Conservation (phyloP, 257 asterid genomes). For the Ophiorrhiza pumila region DNA sequence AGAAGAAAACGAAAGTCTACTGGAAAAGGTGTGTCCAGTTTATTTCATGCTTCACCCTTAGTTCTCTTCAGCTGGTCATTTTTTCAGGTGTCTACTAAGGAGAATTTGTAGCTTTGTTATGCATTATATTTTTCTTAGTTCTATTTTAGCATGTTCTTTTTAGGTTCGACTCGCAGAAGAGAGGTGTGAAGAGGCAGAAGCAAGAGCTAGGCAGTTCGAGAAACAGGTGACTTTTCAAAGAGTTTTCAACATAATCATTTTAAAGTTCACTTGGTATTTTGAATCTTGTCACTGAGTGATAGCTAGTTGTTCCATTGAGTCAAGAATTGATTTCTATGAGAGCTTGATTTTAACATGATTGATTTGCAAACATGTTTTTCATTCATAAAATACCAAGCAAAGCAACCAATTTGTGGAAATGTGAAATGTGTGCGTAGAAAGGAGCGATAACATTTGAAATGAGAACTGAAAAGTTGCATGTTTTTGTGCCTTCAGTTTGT, state of each 20-base stretch:
- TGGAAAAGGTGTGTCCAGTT: conserved; percentile 65
- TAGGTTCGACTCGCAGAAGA: conserved; percentile 93
- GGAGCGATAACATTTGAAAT: not conserved
- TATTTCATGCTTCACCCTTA: conserved; percentile 16
- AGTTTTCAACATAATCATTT: not conserved
- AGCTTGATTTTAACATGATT: not conserved
- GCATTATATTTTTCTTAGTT: not conserved
- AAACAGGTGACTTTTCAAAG: conserved; percentile 55
- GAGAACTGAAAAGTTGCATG: not conserved
- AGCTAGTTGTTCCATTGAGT: not conserved
- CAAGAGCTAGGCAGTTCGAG: conserved; percentile 86
- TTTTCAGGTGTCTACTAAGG: not conserved
- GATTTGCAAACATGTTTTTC: not conserved
- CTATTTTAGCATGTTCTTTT: conserved; percentile 26
- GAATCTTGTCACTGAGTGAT: not conserved
- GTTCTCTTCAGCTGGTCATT: not conserved
- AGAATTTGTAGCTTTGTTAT: conserved; percentile 23
- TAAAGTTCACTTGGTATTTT: not conserved
- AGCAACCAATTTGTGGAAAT: not conserved
- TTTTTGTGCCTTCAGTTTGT: not conserved
- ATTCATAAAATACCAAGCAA: not conserved
- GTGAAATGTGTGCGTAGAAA: not conserved
- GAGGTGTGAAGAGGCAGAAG: conserved; percentile 87
- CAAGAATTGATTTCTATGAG: not conserved
- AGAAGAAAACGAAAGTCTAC: conserved; percentile 86